Percentiles rank a stretch among this genome's conserved stretches.
Conservation (phyloP, 495 filamentous ascomycete species). For the Aspergillus ostianus region DNA sequence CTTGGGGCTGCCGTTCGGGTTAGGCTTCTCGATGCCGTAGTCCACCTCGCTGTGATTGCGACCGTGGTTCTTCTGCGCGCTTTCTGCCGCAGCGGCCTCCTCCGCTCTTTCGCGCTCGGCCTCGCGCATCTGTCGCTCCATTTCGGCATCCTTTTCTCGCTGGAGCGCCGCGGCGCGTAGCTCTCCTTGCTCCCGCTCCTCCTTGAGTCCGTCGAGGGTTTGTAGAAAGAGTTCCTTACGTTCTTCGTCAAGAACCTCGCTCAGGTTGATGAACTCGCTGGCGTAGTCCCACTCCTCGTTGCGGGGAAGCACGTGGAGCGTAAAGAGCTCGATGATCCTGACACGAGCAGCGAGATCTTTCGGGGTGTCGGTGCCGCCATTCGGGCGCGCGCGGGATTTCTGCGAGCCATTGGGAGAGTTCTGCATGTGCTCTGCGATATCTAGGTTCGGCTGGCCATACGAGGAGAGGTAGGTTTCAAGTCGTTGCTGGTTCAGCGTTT, state of each 20-base stretch:
- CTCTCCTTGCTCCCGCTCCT: constrained; percentile 74
- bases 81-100: constrained; percentile 46
- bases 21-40: constrained; percentile 52
- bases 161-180: constrained; percentile 60
- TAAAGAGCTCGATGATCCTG: constrained; percentile 91
- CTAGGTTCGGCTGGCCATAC: constrained; percentile 64
- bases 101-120: constrained; percentile 60
- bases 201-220: constrained; percentile 56
- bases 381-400: constrained; percentile 31
- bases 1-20: constrained; percentile 34
- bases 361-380: constrained; percentile 69
- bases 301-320: constrained; percentile 83
- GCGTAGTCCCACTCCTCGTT: constrained; percentile 97
- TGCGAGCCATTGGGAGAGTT: constrained; percentile 25
- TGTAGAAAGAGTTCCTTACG: constrained; percentile 81
- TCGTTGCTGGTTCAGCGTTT: constrained; percentile 77
- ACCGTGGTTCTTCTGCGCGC: constrained; percentile 47
- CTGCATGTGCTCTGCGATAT: constrained; percentile 59
- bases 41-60: constrained; percentile 52
- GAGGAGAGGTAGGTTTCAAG: constrained; percentile 89
- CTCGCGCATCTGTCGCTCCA: constrained; percentile 54
- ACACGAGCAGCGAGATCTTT: constrained; percentile 72
- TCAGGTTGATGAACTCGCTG: constrained; percentile 79
- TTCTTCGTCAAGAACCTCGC: constrained; percentile 86
- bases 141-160: constrained; percentile 60